Conservation (phyloP, 225 moss, liverwort and hornwort species). For the Ulota crispa region DNA sequence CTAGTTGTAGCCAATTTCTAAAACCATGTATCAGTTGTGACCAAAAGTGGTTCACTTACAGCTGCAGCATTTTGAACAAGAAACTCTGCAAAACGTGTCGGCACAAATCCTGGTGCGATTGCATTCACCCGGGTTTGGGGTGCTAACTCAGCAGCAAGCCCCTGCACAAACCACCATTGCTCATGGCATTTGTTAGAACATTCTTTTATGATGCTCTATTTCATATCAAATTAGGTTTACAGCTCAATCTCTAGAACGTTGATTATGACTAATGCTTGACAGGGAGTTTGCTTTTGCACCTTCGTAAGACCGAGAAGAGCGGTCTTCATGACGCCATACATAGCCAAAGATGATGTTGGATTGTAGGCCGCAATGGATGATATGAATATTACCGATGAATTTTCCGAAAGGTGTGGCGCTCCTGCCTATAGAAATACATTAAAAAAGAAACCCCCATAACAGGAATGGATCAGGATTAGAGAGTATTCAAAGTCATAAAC, state of each 20-base stretch:
- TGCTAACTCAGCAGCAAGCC: slow-evolving; percentile 73
- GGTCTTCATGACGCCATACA: slow-evolving; percentile 96
- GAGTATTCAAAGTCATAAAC: background rate
- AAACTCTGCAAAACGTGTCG: slow-evolving; percentile 70
- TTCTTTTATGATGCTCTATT: background rate
- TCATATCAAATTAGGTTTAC: background rate
- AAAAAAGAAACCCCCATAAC: background rate
- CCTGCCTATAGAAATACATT: slow-evolving; percentile 55
- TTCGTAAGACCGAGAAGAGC: slow-evolving; percentile 95
- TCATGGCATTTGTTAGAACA: background rate
- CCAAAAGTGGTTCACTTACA: slow-evolving; percentile 45
- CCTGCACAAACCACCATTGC: slow-evolving; percentile 46
- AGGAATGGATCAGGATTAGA: background rate
- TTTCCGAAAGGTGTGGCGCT: slow-evolving; percentile 64
- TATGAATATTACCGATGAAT: slow-evolving; percentile 78
- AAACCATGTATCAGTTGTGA: background rate
- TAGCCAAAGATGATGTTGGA: slow-evolving; percentile 47
- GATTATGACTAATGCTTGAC: slow-evolving; percentile 7
- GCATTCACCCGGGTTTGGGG: slow-evolving; percentile 91
- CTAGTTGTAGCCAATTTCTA: slow-evolving; percentile 6
- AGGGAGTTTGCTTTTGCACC: slow-evolving; percentile 39
- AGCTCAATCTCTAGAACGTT: background rate
- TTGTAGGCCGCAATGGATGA: slow-evolving; percentile 67
- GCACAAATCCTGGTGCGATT: slow-evolving; percentile 93
- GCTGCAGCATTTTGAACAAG: slow-evolving; percentile 32